Percentiles rank a stretch among this genome's conserved stretches.
Evolutionary conservation across 2,329 filamentous ascomycete genomes (phyloP).

Genomic region (Fusarium sarcochroum): DNA sequence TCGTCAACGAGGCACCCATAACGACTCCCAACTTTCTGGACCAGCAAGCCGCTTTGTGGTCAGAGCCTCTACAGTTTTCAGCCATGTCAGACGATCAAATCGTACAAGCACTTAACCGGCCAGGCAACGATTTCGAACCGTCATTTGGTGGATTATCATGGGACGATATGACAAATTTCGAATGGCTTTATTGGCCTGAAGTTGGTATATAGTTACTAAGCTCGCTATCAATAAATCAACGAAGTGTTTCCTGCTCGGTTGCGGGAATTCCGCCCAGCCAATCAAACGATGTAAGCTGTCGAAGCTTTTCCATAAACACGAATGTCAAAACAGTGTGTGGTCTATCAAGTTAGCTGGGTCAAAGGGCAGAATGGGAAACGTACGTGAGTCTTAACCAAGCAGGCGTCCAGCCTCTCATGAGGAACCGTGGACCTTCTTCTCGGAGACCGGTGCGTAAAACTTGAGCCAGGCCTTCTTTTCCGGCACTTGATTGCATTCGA

Average conservation of each 20-base stretch:
- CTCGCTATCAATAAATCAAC: slow-evolving; percentile 23
- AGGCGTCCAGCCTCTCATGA: slow-evolving; percentile 63
- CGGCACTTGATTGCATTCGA: slow-evolving; percentile 54
- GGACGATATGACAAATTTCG: slow-evolving; percentile 71
- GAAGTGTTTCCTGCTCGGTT: slow-evolving; percentile 23
- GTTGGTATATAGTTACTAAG: slow-evolving; percentile 51
- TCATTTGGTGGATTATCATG: slow-evolving; percentile 69
- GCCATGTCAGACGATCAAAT: slow-evolving; percentile 80
- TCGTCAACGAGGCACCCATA: slow-evolving; percentile 33
- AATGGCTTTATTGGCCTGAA: slow-evolving; percentile 69
- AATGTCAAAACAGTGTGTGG: slow-evolving; percentile 63
- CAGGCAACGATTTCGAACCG: slow-evolving; percentile 70
- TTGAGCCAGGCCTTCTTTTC: slow-evolving; percentile 52
- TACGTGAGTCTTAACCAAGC: slow-evolving; percentile 61
- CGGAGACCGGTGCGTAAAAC: slow-evolving; percentile 54
- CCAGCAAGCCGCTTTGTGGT: slow-evolving; percentile 55
- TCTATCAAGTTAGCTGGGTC: slow-evolving; percentile 42
- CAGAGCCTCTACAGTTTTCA: slow-evolving; percentile 72
- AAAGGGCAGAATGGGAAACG: slow-evolving; percentile 6
- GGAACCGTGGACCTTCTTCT: slow-evolving; percentile 58
- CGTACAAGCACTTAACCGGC: slow-evolving; percentile 74
- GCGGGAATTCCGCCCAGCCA: slow-evolving; percentile 35
- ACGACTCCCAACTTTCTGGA: slow-evolving; percentile 49
- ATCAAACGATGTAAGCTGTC: slow-evolving; percentile 50
- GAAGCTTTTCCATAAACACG: slow-evolving; percentile 62